A percentile compares a stretch with the other conserved stretches of the same genome.
Evolutionary conservation across 2,329 filamentous ascomycete genomes (phyloP).

Genomic region (Diaporthe sp.): DNA sequence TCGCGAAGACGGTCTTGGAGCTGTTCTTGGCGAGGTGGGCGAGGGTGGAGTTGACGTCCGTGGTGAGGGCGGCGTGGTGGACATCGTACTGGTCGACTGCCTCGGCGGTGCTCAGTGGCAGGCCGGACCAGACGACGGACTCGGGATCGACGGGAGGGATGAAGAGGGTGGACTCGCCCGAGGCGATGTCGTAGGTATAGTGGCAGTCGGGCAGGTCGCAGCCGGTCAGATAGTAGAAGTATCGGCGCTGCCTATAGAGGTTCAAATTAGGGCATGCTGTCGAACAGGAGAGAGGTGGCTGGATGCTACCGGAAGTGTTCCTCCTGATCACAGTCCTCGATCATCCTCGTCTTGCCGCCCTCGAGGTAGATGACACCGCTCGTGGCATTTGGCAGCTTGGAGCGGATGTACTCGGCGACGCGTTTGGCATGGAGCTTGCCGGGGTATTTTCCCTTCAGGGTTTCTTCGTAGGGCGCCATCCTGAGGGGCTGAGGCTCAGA

Average conservation of each 20-base stretch:
- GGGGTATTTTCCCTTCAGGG: constrained; percentile 77
- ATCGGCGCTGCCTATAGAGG: constrained; percentile 82
- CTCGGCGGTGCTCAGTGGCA: constrained; percentile 82
- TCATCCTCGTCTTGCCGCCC: constrained; percentile 81
- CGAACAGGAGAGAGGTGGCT: not conserved
- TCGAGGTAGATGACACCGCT: constrained; percentile 89
- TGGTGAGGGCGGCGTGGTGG: constrained; percentile 80
- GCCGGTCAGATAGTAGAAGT: constrained; percentile 95
- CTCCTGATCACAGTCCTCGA: constrained; percentile 90
- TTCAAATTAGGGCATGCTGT: constrained; percentile 23
- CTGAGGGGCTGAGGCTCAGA: constrained; percentile 40
- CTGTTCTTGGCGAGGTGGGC: constrained; percentile 61
- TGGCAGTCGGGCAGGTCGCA: constrained; percentile 84
- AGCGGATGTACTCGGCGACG: constrained; percentile 83
- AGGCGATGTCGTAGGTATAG: constrained; percentile 83
- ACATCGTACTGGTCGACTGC: constrained; percentile 84
- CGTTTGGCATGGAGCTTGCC: constrained; percentile 88
- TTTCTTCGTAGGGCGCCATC: constrained; percentile 57
- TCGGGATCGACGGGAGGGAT: constrained; percentile 92
- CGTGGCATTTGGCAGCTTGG: constrained; percentile 72
- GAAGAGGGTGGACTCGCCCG: constrained; percentile 83
- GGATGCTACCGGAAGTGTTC: constrained; percentile 78
- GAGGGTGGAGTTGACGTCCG: constrained; percentile 81
- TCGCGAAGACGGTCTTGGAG: constrained; percentile 75
- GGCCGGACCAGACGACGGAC: constrained; percentile 91